These are phyloP conservation scores for Mycena kentingensis DNA, from an alignment of 768 basidiomycete genomes.

Conservation along the genomic window DNA sequence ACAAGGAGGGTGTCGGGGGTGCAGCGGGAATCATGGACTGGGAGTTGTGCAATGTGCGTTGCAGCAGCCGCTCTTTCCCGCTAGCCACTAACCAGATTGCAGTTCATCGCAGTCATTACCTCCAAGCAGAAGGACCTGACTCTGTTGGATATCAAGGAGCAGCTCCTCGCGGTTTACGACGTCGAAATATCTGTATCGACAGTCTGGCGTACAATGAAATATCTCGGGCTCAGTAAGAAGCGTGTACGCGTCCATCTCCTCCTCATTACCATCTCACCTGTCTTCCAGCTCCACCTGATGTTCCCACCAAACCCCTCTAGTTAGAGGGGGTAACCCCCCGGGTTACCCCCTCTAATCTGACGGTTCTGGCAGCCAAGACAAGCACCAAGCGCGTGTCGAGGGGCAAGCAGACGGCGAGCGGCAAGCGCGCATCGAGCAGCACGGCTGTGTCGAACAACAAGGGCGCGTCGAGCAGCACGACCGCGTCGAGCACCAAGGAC, in stretches of 20 bases:
- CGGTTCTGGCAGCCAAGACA: no score
- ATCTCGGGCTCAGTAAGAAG: not conserved
- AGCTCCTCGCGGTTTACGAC: not conserved
- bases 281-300: no score
- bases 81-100: not conserved
- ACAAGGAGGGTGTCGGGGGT: not conserved
- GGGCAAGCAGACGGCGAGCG: no score
- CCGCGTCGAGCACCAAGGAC: no score
- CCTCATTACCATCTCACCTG: no score
- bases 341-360: no score
- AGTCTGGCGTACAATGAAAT: not conserved
- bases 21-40: not conserved
- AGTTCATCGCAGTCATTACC: not conserved
- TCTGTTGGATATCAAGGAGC: not conserved
- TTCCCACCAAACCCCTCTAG: no score
- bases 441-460: no score
- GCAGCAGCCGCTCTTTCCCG: not conserved
- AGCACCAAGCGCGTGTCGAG: no score
- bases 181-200: not conserved
- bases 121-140: not conserved
- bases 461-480: no score
- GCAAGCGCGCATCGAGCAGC: no score
- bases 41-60: not conserved
- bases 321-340: no score
- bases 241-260: not conserved